phyloP scores from a whole-genome alignment of 306 rosid genomes.

The Hippophae gyantsensis region DNA sequence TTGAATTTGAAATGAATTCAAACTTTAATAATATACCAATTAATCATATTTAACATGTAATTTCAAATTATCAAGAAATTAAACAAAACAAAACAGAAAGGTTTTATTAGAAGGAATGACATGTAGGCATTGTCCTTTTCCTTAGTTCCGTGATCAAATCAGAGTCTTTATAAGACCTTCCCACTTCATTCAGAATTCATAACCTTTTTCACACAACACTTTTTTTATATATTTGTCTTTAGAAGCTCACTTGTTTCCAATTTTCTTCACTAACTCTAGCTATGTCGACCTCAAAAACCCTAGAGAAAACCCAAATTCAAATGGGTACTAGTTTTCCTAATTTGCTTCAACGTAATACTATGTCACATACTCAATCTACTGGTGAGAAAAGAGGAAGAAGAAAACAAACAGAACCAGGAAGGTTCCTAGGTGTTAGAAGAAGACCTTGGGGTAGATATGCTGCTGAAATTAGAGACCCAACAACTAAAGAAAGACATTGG shows the following conservation, averaged over 20 bases:
- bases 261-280: not conserved
- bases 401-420: constrained; percentile 81
- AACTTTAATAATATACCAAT: no score
- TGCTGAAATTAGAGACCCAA: constrained; percentile 95
- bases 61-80: no score
- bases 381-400: constrained; percentile 82
- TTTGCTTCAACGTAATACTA: constrained; percentile 51
- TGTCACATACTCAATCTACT: constrained; percentile 26
- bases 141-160: constrained; percentile 35
- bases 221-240: constrained; percentile 3
- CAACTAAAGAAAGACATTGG: constrained; percentile 97
- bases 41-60: no score
- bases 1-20: no score
- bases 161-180: constrained; percentile 49
- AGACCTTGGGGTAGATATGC: constrained; percentile 99
- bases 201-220: constrained; percentile 14
- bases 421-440: constrained; percentile 87
- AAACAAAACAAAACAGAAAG: constrained; percentile 22
- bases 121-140: constrained; percentile 34
- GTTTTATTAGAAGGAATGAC: constrained; percentile 52
- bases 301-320: constrained; percentile 50
- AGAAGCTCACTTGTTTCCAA: not conserved
- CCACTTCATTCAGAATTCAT: constrained; percentile 22
- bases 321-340: constrained; percentile 49
- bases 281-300: constrained; percentile 72